phyloP scores from a whole-genome alignment of 2,329 filamentous ascomycete genomes.

The Aureobasidium sp. region DNA sequence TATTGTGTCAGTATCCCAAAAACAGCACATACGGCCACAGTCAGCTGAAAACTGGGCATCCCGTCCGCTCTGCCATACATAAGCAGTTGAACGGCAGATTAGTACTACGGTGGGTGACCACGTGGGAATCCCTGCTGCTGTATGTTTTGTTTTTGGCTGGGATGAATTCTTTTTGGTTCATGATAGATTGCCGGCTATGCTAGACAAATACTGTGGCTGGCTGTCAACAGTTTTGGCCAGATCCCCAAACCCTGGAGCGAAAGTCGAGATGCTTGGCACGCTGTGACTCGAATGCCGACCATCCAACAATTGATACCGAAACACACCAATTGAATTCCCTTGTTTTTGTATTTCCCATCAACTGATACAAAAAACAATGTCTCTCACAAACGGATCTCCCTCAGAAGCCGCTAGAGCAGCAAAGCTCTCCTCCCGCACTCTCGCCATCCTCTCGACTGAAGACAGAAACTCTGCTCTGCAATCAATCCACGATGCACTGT shows the following conservation, averaged over 20 bases:
- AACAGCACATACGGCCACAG: no score
- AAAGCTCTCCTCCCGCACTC: slow-evolving; percentile 69
- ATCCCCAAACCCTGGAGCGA: background rate
- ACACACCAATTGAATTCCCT: background rate
- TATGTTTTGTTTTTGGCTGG: background rate
- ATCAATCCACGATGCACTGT: slow-evolving; percentile 70
- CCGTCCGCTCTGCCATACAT: no score
- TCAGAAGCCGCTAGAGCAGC: slow-evolving; percentile 68
- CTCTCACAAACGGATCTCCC: slow-evolving; percentile 76
- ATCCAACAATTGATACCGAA: background rate
- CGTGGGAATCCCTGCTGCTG: background rate
- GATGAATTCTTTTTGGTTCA: background rate
- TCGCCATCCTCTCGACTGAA: slow-evolving; percentile 67
- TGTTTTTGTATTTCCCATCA: background rate
- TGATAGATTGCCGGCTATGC: background rate
- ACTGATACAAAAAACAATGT: slow-evolving; percentile 52
- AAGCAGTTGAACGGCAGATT: no score
- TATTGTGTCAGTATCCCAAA: no score
- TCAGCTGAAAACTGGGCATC: no score
- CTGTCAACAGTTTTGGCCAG: background rate
- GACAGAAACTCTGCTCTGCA: slow-evolving; percentile 80
- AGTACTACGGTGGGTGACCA: no score
- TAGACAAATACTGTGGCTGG: background rate
- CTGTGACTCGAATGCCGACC: slow-evolving; percentile 6
- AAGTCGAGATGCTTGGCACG: slow-evolving; percentile 6